These are phyloP conservation scores for Posidonia oceanica DNA, from an alignment of 116 monocot species.

Conservation along the genomic window DNA sequence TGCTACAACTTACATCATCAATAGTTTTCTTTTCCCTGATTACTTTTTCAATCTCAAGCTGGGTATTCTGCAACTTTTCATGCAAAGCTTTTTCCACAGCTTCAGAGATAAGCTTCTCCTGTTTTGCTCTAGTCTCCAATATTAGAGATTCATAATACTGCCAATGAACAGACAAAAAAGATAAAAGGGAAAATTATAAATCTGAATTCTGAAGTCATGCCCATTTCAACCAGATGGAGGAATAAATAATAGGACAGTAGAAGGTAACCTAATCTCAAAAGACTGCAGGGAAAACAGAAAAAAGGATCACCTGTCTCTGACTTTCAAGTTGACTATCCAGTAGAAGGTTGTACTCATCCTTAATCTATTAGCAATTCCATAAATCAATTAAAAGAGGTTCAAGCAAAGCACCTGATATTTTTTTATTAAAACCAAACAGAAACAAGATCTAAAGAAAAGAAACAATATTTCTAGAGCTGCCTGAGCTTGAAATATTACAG, in stretches of 20 bases:
- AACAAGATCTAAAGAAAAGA: too few species aligned
- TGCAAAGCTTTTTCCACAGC: conserved; percentile 55
- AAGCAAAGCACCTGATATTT: not conserved
- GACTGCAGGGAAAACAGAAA: not conserved
- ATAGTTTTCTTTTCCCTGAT: conserved; percentile 44
- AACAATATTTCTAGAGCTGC: not conserved
- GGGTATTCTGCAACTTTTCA: conserved; percentile 49
- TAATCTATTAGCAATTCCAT: conserved; percentile 36
- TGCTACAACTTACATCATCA: conserved; percentile 33
- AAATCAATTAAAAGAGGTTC: not conserved
- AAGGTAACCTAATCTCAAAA: not conserved
- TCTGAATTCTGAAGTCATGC: not conserved
- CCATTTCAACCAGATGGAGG: not conserved
- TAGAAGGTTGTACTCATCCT: conserved; percentile 71
- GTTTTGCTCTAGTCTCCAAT: conserved; percentile 43
- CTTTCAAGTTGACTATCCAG: conserved; percentile 74
- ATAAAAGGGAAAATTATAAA: not conserved
- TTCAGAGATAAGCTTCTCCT: conserved; percentile 45
- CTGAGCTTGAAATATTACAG: conserved; percentile 24
- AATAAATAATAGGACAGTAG: not conserved
- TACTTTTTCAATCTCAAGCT: conserved; percentile 45
- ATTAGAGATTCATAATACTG: conserved; percentile 84
- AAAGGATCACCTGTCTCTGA: conserved; percentile 47
- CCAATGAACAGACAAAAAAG: conserved; percentile 2
- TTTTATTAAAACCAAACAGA: not conserved